A percentile compares a stretch with the other conserved stretches of the same genome.
Evolutionary conservation across 2,329 filamentous ascomycete species (phyloP).

Genomic region (Colletotrichum sidae): DNA sequence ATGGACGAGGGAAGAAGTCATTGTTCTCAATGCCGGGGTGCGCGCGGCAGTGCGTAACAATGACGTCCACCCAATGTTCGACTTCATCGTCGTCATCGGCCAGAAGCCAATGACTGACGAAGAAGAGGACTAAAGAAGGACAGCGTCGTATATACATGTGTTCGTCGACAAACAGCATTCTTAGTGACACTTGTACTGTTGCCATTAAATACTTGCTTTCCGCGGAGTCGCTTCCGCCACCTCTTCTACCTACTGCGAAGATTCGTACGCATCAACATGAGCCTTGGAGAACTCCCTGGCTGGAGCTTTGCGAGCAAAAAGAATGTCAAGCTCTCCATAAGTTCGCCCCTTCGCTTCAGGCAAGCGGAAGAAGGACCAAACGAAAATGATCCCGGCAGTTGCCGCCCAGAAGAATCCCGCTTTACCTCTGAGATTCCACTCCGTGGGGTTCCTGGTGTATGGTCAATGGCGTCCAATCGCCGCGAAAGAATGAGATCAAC

Average conservation of each 20-base stretch:
- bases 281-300: slow-evolving; percentile 53
- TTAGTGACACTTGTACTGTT: no score
- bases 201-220: background rate
- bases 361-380: slow-evolving; percentile 63
- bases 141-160: no score
- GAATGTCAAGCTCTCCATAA: slow-evolving; percentile 64
- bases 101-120: no score
- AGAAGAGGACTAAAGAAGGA: no score
- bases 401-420: slow-evolving; percentile 57
- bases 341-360: slow-evolving; percentile 64
- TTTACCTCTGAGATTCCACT: slow-evolving; percentile 54
- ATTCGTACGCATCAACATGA: slow-evolving; percentile 44
- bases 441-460: slow-evolving; percentile 42
- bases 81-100: no score
- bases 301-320: slow-evolving; percentile 58
- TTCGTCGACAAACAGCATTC: no score
- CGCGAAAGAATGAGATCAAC: background rate
- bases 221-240: slow-evolving; percentile 6
- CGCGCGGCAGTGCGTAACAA: background rate
- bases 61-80: background rate
- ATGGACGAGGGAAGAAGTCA: slow-evolving; percentile 42
- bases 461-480: background rate
- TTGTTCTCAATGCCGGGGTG: slow-evolving; percentile 42
- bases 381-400: slow-evolving; percentile 55
- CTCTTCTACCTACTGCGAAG: slow-evolving; percentile 13